Conservation (phyloP, 2,329 filamentous ascomycete species). For the Talaromyces sp. region DNA sequence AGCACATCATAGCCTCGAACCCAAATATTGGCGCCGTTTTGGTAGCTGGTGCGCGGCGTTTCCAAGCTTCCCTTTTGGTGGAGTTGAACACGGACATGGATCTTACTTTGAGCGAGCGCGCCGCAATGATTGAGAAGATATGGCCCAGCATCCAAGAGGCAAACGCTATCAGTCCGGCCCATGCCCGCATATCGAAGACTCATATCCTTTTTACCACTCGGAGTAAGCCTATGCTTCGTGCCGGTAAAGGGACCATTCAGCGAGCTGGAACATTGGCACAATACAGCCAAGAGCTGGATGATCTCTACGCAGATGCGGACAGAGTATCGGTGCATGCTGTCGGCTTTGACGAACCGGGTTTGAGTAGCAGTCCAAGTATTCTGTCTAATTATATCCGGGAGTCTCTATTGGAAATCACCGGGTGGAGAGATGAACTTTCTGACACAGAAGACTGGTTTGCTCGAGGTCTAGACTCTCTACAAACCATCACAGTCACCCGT, state of each 20-base stretch:
- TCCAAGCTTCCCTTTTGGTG: constrained; percentile 29
- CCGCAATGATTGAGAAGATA: constrained; percentile 24
- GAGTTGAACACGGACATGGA: constrained; percentile 8
- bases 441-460: neutral
- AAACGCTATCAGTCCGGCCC: constrained; percentile 20
- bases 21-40: constrained; percentile 11
- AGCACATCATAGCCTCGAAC: constrained; percentile 17
- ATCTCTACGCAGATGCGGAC: neutral
- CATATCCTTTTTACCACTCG: constrained; percentile 7
- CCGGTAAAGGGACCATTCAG: neutral
- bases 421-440: neutral
- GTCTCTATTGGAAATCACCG: neutral
- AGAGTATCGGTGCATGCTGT: neutral
- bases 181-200: constrained; percentile 17
- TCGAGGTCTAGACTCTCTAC: constrained; percentile 3
- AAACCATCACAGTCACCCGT: neutral
- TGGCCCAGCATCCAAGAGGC: constrained; percentile 35
- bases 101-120: constrained; percentile 6
- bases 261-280: neutral
- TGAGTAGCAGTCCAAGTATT: constrained; percentile 4
- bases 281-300: neutral
- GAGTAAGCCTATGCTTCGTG: neutral
- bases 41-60: constrained; percentile 24
- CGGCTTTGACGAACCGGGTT: constrained; percentile 7
- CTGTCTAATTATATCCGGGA: neutral